These are phyloP conservation scores for Sedum album DNA, from an alignment of 164 flowering plant species.

Conservation along the genomic window DNA sequence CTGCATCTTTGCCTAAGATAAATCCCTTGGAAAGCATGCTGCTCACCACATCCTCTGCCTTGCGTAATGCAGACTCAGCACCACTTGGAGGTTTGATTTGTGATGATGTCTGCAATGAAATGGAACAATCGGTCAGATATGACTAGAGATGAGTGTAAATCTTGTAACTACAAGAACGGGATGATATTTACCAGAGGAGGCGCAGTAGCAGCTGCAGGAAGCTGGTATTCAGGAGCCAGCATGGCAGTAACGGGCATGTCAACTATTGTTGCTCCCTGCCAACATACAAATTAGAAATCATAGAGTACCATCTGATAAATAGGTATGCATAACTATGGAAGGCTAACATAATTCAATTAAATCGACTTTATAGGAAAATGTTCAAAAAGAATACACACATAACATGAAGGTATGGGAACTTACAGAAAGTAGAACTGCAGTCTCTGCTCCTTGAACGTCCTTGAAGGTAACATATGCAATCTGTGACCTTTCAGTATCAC, in stretches of 20 bases:
- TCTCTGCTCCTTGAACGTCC: slow-evolving; percentile 57
- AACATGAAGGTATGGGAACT: background rate
- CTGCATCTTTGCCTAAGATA: slow-evolving; percentile 79
- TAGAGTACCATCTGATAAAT: background rate
- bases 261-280: slow-evolving; percentile 93
- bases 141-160: background rate
- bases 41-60: slow-evolving; percentile 90
- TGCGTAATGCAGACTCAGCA: slow-evolving; percentile 62
- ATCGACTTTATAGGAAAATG: background rate
- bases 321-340: background rate
- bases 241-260: slow-evolving; percentile 59
- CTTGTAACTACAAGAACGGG: background rate
- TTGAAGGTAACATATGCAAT: slow-evolving; percentile 56
- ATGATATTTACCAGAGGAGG: slow-evolving; percentile 31
- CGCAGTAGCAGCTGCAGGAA: slow-evolving; percentile 48
- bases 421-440: slow-evolving; percentile 43
- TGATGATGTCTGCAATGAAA: slow-evolving; percentile 20
- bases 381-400: background rate
- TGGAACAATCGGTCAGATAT: slow-evolving; percentile 4
- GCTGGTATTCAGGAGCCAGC: slow-evolving; percentile 60
- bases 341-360: background rate
- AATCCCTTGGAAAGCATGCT: slow-evolving; percentile 87
- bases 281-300: background rate
- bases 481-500: slow-evolving; percentile 43
- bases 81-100: slow-evolving; percentile 32